phyloP scores from a whole-genome alignment of 148 eudicot genomes.

The Pouteria glomerata region DNA sequence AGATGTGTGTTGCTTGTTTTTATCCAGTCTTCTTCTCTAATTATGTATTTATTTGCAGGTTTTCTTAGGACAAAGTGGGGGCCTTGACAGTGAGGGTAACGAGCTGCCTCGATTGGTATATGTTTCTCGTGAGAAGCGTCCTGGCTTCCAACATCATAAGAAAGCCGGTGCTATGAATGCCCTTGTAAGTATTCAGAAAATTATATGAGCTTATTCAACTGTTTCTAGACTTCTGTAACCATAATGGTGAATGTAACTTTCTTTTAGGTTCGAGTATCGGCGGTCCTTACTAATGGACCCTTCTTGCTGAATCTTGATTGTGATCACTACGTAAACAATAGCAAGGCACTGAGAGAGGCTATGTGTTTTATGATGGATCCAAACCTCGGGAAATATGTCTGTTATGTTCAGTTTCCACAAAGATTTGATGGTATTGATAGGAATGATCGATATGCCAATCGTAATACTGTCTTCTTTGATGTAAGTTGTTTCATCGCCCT shows the following conservation, averaged over 20 bases:
- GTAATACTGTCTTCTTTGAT: constrained; percentile 89
- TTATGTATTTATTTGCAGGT: constrained; percentile 30
- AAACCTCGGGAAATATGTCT: constrained; percentile 78
- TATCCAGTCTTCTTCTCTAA: background rate
- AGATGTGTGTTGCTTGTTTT: background rate
- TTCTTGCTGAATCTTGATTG: constrained; percentile 89
- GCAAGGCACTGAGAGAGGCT: constrained; percentile 77
- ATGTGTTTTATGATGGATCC: constrained; percentile 96
- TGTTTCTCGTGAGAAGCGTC: constrained; percentile 94
- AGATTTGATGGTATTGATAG: constrained; percentile 89
- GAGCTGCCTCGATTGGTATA: constrained; percentile 78
- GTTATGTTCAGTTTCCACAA: constrained; percentile 93
- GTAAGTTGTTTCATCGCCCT: constrained; percentile 36
- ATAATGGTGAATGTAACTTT: background rate
- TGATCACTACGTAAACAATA: constrained; percentile 90
- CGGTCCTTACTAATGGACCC: constrained; percentile 87
- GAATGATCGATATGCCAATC: constrained; percentile 85
- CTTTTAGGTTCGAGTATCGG: constrained; percentile 84
- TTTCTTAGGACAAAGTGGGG: constrained; percentile 81
- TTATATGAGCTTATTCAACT: background rate
- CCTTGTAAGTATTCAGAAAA: constrained; percentile 41
- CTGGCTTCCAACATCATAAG: constrained; percentile 86
- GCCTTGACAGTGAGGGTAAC: constrained; percentile 64
- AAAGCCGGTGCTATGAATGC: constrained; percentile 97
- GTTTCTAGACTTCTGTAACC: background rate